A percentile compares a stretch with the other conserved stretches of the same genome.
Evolutionary conservation across 192 early-diverging fungal genomes (phyloP).

Genomic region (Podila epicladia): DNA sequence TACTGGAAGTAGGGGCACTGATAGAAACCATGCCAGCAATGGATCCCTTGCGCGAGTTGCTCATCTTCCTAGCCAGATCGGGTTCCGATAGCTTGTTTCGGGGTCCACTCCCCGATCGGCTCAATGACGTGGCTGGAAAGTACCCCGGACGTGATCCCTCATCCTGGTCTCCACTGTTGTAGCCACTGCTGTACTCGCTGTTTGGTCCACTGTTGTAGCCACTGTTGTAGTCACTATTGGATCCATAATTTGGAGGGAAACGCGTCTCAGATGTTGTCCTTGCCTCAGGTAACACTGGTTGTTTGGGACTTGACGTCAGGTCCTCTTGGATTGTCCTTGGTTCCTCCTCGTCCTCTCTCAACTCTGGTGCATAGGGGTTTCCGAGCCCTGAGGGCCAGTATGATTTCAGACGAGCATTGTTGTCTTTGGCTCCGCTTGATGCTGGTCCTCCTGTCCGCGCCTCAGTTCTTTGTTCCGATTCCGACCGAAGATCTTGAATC

Average conservation of each 20-base stretch:
- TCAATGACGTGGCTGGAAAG: conserved; percentile 41
- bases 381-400: conserved; percentile 48
- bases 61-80: not conserved
- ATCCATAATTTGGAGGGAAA: conserved; percentile 37
- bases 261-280: conserved; percentile 5
- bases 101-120: conserved; percentile 41
- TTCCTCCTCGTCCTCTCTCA: conserved; percentile 3
- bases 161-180: conserved; percentile 30
- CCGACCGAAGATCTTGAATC: conserved; percentile 18
- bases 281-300: too few species aligned
- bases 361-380: conserved; percentile 28
- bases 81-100: conserved; percentile 5
- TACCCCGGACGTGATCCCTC: conserved; percentile 25
- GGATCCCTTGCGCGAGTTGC: conserved; percentile 20
- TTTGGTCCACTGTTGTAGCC: conserved; percentile 35
- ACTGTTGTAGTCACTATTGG: conserved; percentile 28
- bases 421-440: conserved; percentile 1
- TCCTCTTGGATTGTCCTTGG: conserved; percentile 1
- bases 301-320: not conserved
- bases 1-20: not conserved
- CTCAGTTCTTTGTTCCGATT: conserved; percentile 5
- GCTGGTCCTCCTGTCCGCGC: not conserved
- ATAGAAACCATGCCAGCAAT: conserved; percentile 11
- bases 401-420: conserved; percentile 8
- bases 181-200: not conserved